These are phyloP conservation scores for Spathaspora boniae DNA, from an alignment of 805 yeast genomes.

Conservation along the genomic window DNA sequence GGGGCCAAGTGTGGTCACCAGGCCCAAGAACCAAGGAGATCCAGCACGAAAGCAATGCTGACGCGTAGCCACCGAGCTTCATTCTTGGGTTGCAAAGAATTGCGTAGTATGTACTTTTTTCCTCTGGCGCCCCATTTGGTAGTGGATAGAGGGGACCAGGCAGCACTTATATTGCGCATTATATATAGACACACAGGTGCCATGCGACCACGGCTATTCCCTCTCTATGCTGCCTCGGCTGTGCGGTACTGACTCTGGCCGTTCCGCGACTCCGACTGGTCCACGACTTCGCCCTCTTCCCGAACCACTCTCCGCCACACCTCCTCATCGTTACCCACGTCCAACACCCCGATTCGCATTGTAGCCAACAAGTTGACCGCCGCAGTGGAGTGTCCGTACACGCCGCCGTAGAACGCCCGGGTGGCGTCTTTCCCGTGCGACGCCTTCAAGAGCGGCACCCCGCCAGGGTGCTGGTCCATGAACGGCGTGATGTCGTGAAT, in stretches of 20 bases:
- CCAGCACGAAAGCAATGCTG: too few species aligned
- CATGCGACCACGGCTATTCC: too few species aligned
- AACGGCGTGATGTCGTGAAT: constrained; percentile 93
- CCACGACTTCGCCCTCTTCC: constrained; percentile 52
- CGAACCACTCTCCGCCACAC: constrained; percentile 75
- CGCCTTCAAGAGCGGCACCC: constrained; percentile 68
- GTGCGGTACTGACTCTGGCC: constrained; percentile 19
- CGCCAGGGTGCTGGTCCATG: constrained; percentile 93
- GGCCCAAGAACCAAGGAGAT: too few species aligned
- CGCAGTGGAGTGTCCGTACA: constrained; percentile 88
- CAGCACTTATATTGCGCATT: too few species aligned
- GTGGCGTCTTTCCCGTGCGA: constrained; percentile 94
- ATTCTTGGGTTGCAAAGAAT: too few species aligned
- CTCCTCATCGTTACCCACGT: constrained; percentile 76
- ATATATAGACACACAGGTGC: too few species aligned
- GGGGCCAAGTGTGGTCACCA: too few species aligned
- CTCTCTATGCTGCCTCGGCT: constrained; percentile 36
- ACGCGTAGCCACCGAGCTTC: too few species aligned
- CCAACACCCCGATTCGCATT: constrained; percentile 85
- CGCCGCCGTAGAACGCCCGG: constrained; percentile 92
- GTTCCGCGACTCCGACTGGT: constrained; percentile 13
- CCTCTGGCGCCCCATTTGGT: too few species aligned
- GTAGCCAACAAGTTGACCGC: constrained; percentile 88
- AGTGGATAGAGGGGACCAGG: too few species aligned
- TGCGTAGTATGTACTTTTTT: too few species aligned